Conservation (phyloP, 192 early-diverging fungal species). For the Borealophlyctis nickersoniae region DNA sequence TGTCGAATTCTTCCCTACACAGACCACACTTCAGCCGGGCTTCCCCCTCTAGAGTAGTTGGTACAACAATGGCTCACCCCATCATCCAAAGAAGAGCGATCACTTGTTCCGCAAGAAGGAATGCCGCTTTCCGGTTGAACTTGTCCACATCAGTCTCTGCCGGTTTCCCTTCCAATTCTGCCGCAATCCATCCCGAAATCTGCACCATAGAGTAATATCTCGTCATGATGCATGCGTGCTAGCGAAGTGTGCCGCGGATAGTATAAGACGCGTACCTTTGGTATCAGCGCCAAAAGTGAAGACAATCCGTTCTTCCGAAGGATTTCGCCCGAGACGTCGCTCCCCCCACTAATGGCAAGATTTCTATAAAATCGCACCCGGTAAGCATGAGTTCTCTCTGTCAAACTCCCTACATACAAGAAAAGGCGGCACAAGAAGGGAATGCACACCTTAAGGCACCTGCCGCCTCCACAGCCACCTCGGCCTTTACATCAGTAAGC, state of each 20-base stretch:
- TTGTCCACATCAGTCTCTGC: slow-evolving; percentile 41
- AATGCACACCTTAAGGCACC: slow-evolving; percentile 62
- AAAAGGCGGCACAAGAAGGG: too few relatives aligned
- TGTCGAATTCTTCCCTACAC: slow-evolving; percentile 69
- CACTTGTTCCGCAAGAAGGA: slow-evolving; percentile 34
- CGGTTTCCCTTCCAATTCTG: slow-evolving; percentile 27
- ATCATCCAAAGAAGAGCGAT: slow-evolving; percentile 45
- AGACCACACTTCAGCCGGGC: neutral
- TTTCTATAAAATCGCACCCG: slow-evolving; percentile 42
- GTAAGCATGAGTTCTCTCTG: neutral
- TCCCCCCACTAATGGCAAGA: slow-evolving; percentile 49
- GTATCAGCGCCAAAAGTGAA: slow-evolving; percentile 44
- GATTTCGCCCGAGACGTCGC: slow-evolving; percentile 57
- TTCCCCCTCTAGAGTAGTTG: neutral
- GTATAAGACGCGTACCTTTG: too few relatives aligned
- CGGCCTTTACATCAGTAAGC: slow-evolving; percentile 66
- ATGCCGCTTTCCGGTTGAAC: slow-evolving; percentile 29
- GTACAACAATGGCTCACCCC: slow-evolving; percentile 42
- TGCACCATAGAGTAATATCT: slow-evolving; percentile 28
- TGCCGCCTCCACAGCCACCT: slow-evolving; percentile 69
- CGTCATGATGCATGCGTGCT: neutral
- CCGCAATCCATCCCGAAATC: slow-evolving; percentile 27
- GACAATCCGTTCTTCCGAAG: slow-evolving; percentile 55
- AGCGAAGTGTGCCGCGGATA: too few relatives aligned
- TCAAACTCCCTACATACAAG: slow-evolving; percentile 8